Evolutionary conservation across 2,329 filamentous ascomycete genomes (phyloP).

Genomic region (Aureobasidium musti): DNA sequence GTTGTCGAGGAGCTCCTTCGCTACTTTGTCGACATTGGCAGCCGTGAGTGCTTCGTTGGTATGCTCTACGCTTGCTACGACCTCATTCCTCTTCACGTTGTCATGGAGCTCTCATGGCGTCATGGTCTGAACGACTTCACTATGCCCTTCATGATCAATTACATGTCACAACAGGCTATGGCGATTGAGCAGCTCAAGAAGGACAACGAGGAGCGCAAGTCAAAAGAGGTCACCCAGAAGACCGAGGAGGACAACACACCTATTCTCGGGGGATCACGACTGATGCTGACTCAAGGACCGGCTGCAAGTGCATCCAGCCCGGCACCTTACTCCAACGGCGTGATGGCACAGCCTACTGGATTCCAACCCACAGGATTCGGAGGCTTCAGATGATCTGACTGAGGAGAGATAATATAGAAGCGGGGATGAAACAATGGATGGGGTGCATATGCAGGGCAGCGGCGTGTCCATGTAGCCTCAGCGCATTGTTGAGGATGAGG

Average conservation of each 20-base stretch:
- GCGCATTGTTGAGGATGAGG: slow-evolving; percentile 25
- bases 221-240: slow-evolving; percentile 68
- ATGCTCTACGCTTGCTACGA: slow-evolving; percentile 99
- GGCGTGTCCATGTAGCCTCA: neutral
- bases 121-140: slow-evolving; percentile 93
- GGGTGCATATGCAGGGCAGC: slow-evolving; percentile 23
- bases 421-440: slow-evolving; percentile 18
- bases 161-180: slow-evolving; percentile 85
- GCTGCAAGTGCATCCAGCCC: slow-evolving; percentile 60
- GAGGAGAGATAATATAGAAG: slow-evolving; percentile 14
- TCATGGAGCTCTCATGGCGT: slow-evolving; percentile 97
- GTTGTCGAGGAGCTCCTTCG: slow-evolving; percentile 94
- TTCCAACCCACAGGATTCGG: slow-evolving; percentile 36
- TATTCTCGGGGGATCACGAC: slow-evolving; percentile 81
- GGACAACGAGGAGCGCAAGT: slow-evolving; percentile 93
- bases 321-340: slow-evolving; percentile 78
- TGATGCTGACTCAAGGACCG: slow-evolving; percentile 96
- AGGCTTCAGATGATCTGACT: slow-evolving; percentile 35
- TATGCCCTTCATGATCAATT: slow-evolving; percentile 99
- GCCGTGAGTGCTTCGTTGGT: slow-evolving; percentile 98
- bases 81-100: slow-evolving; percentile 85
- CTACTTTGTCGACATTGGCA: slow-evolving; percentile 99
- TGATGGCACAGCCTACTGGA: slow-evolving; percentile 82
- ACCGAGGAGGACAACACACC: slow-evolving; percentile 92
- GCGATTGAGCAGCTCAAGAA: slow-evolving; percentile 83